Base-by-base conservation (phyloP, 768 basidiomycete genomes). In the Nevesoporus exiguus region DNA sequence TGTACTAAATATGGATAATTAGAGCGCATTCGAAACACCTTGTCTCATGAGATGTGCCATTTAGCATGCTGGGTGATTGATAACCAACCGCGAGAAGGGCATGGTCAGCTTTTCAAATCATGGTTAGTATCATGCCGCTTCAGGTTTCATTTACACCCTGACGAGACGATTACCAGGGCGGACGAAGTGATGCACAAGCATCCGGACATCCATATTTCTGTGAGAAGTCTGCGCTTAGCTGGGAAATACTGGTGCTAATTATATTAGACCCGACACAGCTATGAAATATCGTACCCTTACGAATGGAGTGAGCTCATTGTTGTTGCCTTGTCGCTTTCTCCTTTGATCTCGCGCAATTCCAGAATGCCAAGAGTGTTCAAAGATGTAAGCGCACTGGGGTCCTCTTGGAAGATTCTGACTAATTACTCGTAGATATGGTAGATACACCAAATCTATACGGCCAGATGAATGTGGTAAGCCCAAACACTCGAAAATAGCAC, bases 31-130 rank as follows among this genome's bases (percentile, higher is more conserved):
- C 77, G 86, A 33, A 85, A 87, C 62, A 94, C 92, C 1, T 72
- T 95, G 13, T 84, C 89, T 29, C 93, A 95, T 61, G 93, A 95
- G 68, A 93, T 94, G 91, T 94, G 92, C 62, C 93, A 94, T 72
- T 70, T 95, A 31, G 93, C 93, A 3, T 82, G 82, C 52, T 95
- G 92, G 92, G 73, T 90, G 22, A 89, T 95, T 51, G 82, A 87
- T 65, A 73, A 78, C 17, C 77, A 83, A 10, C 79, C 84, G 5
- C 82, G 82, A 54, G 89, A 90, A 66, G 80, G 78, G 7, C 91
- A 94, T 60, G 91, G 91, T 7, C 75, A 71, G 40, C 70, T 82
- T 14, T 93, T 86, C 73, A 88, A 88, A 63, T 68, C 66, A 46
- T 93, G 91, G 91, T 88, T 53, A 52, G 78, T 59, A 25, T 45